These are phyloP conservation scores for Daldinia bambusicola DNA, from an alignment of 495 filamentous ascomycete species.

Conservation along the genomic window DNA sequence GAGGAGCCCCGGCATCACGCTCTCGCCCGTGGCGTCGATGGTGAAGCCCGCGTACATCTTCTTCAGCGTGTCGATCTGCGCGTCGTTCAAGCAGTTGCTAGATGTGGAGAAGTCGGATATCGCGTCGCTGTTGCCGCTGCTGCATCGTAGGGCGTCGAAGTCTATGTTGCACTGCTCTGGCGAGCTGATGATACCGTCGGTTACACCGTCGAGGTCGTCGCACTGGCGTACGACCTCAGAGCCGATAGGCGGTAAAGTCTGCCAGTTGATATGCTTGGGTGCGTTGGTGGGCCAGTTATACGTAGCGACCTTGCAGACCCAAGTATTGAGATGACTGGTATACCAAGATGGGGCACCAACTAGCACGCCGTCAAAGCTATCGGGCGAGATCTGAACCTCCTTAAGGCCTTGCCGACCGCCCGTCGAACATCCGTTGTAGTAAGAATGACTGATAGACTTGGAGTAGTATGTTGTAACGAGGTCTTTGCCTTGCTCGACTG, in stretches of 20 bases:
- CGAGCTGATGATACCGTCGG: conserved; percentile 72
- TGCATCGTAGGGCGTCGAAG: conserved; percentile 64
- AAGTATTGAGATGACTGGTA: conserved; percentile 62
- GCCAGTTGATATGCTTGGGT: conserved; percentile 61
- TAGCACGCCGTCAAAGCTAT: conserved; percentile 74
- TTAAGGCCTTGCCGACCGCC: conserved; percentile 69
- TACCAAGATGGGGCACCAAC: conserved; percentile 68
- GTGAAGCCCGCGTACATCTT: conserved; percentile 66
- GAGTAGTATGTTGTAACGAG: conserved; percentile 56
- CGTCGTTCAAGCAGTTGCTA: conserved; percentile 62
- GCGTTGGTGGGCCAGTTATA: conserved; percentile 56
- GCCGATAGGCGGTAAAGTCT: conserved; percentile 63
- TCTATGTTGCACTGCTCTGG: conserved; percentile 68
- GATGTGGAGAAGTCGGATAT: conserved; percentile 42
- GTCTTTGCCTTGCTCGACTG: conserved; percentile 52
- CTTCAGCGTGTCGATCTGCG: conserved; percentile 65
- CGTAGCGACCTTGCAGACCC: conserved; percentile 53
- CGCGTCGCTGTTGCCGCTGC: conserved; percentile 35
- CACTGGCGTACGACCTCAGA: conserved; percentile 72
- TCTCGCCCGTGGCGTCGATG: conserved; percentile 57
- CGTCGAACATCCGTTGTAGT: conserved; percentile 68
- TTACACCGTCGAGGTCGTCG: conserved; percentile 69
- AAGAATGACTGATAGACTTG: conserved; percentile 55
- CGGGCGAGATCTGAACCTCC: conserved; percentile 62
- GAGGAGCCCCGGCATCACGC: conserved; percentile 64